Conservation (phyloP, 2,329 filamentous ascomycete species). For the Colletotrichum gloeosporioides region DNA sequence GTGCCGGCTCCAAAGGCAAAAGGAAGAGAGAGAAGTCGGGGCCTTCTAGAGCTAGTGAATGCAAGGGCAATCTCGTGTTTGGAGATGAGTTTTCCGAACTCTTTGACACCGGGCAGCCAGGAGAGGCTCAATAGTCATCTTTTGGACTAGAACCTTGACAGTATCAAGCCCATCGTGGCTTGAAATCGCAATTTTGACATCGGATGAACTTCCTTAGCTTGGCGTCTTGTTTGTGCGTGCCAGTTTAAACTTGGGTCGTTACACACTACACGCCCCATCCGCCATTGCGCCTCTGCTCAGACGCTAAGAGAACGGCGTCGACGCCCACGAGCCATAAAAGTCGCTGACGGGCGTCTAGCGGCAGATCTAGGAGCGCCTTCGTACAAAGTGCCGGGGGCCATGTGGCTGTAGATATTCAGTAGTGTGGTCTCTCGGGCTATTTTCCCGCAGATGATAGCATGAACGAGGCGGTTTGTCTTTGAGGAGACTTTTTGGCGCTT, state of each 20-base stretch:
- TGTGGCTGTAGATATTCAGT: not conserved
- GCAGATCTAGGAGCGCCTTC: not conserved
- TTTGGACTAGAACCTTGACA: not conserved
- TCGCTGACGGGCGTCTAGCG: not conserved
- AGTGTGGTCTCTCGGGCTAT: not conserved
- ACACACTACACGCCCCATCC: not conserved
- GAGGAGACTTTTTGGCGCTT: not conserved
- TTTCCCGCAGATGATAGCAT: not conserved
- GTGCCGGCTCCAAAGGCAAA: not conserved
- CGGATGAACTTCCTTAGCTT: not conserved
- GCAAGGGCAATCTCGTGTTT: not conserved
- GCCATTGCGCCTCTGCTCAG: not conserved
- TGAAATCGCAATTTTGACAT: conserved; percentile 8
- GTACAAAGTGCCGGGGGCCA: not conserved
- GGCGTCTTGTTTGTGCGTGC: not conserved
- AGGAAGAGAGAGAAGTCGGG: not conserved
- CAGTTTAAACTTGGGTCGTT: not conserved
- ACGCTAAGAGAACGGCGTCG: not conserved
- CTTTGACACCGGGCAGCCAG: not conserved
- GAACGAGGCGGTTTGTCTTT: not conserved
- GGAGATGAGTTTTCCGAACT: not conserved
- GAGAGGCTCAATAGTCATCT: conserved; percentile 3
- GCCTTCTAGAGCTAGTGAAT: not conserved
- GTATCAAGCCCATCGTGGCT: not conserved
- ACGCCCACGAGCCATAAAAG: not conserved